Evolutionary conservation across 2,329 filamentous ascomycete species (phyloP).

Genomic region (Colletotrichum phormii): DNA sequence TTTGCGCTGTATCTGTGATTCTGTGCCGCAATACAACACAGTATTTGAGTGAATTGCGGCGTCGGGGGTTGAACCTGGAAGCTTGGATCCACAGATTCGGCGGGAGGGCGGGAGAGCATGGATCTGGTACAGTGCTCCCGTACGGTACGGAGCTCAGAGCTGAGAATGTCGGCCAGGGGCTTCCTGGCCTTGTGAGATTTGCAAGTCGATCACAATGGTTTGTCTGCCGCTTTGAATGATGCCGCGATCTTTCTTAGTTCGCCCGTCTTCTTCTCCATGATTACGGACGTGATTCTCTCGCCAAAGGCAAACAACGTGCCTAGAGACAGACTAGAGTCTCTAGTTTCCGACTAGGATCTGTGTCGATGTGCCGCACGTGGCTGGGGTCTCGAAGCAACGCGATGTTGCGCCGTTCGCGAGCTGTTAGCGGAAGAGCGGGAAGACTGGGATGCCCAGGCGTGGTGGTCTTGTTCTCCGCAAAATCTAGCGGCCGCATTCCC

Average conservation of each 20-base stretch:
- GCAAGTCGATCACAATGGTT: conserved; percentile 20
- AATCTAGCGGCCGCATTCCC: conserved; percentile 23
- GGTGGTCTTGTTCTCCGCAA: conserved; percentile 28
- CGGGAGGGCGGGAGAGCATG: conserved; percentile 35
- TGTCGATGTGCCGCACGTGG: conserved; percentile 31
- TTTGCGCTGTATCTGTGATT: conserved; percentile 15
- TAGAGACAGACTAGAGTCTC: conserved; percentile 8
- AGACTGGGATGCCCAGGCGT: conserved; percentile 29
- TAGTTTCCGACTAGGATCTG: conserved; percentile 14
- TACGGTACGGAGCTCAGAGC: conserved; percentile 31
- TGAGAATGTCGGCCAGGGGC: conserved; percentile 14
- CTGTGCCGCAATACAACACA: conserved; percentile 1
- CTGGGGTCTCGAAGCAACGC: conserved; percentile 33
- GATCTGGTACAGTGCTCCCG: conserved; percentile 34
- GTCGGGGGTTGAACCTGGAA: conserved; percentile 24
- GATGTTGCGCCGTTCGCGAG: conserved; percentile 31
- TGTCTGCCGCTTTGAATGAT: conserved; percentile 13
- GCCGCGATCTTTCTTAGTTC: conserved; percentile 2
- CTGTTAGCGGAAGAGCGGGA: conserved; percentile 31
- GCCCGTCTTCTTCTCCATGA: conserved; percentile 4
- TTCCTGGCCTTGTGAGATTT: conserved; percentile 28
- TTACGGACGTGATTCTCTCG: conserved; percentile 32
- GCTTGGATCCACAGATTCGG: conserved; percentile 30
- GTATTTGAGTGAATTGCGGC: conserved; percentile 17
- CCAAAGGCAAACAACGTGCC: conserved; percentile 9